phyloP scores from a whole-genome alignment of 768 basidiomycete genomes.

The Auricularia sp. region DNA sequence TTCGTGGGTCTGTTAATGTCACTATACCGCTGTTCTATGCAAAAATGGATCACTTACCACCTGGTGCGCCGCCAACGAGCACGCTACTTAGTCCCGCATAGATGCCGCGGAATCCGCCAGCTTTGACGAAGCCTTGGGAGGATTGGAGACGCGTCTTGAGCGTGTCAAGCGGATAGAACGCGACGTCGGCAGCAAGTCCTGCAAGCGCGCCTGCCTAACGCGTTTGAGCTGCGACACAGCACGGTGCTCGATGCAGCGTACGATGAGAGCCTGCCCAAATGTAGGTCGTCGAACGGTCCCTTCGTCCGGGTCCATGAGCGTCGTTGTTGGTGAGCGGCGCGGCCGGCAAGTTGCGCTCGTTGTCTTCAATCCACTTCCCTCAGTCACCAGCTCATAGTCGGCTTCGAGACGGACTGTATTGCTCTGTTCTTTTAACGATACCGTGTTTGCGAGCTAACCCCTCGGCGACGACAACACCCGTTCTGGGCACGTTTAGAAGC shows the following conservation, averaged over 20 bases:
- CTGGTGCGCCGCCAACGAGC: slow-evolving; percentile 88
- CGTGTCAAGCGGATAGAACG: slow-evolving; percentile 96
- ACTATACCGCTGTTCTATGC: not conserved
- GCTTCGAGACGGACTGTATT: too few relatives aligned
- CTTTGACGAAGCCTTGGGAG: slow-evolving; percentile 67
- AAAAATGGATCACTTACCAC: slow-evolving; percentile 45
- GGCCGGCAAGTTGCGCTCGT: not conserved
- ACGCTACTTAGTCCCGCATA: slow-evolving; percentile 95
- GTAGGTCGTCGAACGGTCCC: not conserved
- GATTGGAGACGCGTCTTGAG: slow-evolving; percentile 94
- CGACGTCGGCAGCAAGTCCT: slow-evolving; percentile 85
- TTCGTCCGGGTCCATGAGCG: not conserved
- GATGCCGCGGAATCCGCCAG: slow-evolving; percentile 83
- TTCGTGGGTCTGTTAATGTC: not conserved
- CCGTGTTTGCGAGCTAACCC: too few relatives aligned
- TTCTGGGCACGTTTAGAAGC: too few relatives aligned
- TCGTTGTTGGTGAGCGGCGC: not conserved
- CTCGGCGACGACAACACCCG: too few relatives aligned
- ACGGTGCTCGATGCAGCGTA: not conserved
- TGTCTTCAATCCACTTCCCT: not conserved
- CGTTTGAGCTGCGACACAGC: not conserved
- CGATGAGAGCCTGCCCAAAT: not conserved
- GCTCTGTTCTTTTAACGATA: too few relatives aligned
- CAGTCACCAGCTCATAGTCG: too few relatives aligned
- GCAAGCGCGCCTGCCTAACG: slow-evolving; percentile 78